Percentiles rank a stretch among this genome's conserved stretches.
These are phyloP conservation scores for Aegilops sharonensis DNA, from an alignment of 176 grass and related monocot genomes.

Conservation along the genomic window DNA sequence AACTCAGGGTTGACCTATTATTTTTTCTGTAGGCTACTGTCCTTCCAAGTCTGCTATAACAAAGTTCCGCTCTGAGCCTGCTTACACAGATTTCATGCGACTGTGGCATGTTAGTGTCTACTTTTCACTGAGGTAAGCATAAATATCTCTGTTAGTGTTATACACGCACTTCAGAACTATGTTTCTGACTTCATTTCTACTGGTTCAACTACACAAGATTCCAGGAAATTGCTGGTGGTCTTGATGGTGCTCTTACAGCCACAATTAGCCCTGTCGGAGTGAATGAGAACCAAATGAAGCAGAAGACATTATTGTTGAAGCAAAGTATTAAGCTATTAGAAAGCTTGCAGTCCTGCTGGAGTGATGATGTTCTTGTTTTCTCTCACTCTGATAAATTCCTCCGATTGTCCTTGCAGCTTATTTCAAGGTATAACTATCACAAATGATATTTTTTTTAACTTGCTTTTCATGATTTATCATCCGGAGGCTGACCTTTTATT, in stretches of 20 bases:
- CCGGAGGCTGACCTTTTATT: constrained; percentile 10
- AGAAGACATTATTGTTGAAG: constrained; percentile 52
- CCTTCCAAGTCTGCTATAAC: constrained; percentile 61
- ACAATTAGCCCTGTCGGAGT: constrained; percentile 54
- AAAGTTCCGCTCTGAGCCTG: constrained; percentile 73
- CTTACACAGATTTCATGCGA: constrained; percentile 76
- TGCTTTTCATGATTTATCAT: constrained; percentile 20
- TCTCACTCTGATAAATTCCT: constrained; percentile 94
- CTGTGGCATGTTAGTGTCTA: constrained; percentile 97
- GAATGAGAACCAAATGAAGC: constrained; percentile 42
- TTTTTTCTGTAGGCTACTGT: constrained; percentile 60
- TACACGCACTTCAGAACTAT: neutral
- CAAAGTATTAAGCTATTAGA: constrained; percentile 90
- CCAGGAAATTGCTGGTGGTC: constrained; percentile 96
- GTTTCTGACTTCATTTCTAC: constrained; percentile 23
- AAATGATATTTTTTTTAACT: neutral
- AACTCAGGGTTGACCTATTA: constrained; percentile 5
- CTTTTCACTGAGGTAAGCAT: constrained; percentile 83
- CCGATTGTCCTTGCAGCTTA: constrained; percentile 89
- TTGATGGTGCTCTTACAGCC: constrained; percentile 70
- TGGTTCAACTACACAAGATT: constrained; percentile 67
- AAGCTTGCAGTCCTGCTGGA: constrained; percentile 82
- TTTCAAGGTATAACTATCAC: constrained; percentile 64
- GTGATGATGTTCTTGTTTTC: constrained; percentile 89
- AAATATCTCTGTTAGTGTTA: constrained; percentile 13